Conservation (phyloP, 1,139 yeast genomes). For the Saccharomyces hybrid region DNA sequence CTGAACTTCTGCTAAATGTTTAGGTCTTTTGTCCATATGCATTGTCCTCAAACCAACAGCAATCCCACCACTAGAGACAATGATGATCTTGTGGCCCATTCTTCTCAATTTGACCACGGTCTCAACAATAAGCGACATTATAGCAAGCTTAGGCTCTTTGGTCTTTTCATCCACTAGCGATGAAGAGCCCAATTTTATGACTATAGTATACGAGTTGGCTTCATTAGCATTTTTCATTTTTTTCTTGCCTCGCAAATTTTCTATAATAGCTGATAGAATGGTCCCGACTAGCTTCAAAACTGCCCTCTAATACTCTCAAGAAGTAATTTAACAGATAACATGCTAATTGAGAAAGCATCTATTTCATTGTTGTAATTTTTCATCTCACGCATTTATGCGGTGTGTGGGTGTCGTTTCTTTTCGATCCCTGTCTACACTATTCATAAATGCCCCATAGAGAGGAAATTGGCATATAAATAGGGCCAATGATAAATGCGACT, state of each 20-base stretch:
- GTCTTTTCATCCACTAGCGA: conserved; percentile 88
- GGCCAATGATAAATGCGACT: neutral
- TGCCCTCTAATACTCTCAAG: too few relatives aligned
- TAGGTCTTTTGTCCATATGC: conserved; percentile 61
- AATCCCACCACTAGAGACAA: conserved; percentile 94
- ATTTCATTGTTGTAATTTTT: neutral
- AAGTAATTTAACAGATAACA: neutral
- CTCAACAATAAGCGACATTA: conserved; percentile 86
- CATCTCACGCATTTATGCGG: neutral
- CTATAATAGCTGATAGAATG: neutral
- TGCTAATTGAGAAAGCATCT: neutral
- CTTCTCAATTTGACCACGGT: conserved; percentile 78
- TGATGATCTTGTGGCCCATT: conserved; percentile 76
- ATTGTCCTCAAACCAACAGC: conserved; percentile 88
- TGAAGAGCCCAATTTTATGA: conserved; percentile 78
- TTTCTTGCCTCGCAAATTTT: neutral
- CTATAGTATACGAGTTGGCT: conserved; percentile 49
- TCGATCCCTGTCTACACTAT: neutral
- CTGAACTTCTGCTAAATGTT: conserved; percentile 69
- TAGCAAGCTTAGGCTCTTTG: conserved; percentile 82
- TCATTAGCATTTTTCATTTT: conserved; percentile 6
- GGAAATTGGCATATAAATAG: neutral
- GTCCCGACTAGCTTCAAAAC: neutral
- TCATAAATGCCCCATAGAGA: too few relatives aligned
- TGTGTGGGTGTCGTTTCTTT: neutral